These are phyloP conservation scores for Gossypium sturtianum DNA, from an alignment of 345 rosid species.

Conservation along the genomic window DNA sequence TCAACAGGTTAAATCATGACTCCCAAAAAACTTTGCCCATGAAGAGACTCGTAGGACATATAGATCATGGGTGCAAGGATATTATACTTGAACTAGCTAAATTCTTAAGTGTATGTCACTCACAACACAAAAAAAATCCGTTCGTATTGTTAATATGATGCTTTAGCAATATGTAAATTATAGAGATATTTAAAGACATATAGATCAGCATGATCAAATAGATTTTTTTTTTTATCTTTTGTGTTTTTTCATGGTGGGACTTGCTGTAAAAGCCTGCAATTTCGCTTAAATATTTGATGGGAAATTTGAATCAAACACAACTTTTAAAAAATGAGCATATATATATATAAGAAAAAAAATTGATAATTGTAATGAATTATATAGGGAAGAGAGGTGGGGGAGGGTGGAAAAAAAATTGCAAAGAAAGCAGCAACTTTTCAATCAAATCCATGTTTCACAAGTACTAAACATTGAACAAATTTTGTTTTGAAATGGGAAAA, in stretches of 20 bases:
- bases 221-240: not conserved
- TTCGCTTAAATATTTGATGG: not conserved
- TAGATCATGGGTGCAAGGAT: too few relatives aligned
- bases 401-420: not conserved
- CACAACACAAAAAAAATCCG: too few relatives aligned
- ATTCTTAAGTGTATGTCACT: too few relatives aligned
- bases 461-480: conserved; percentile 29
- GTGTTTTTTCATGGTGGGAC: not conserved
- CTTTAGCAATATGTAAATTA: too few relatives aligned
- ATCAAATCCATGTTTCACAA: conserved; percentile 55
- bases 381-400: not conserved
- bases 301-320: not conserved
- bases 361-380: not conserved
- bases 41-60: too few relatives aligned
- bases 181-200: too few relatives aligned
- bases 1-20: too few relatives aligned
- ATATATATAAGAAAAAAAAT: not conserved
- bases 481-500: conserved; percentile 1
- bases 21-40: too few relatives aligned
- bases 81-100: too few relatives aligned
- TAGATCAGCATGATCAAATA: not conserved
- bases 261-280: conserved; percentile 2
- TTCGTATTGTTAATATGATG: too few relatives aligned
- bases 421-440: conserved; percentile 31
- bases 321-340: not conserved